phyloP scores from a whole-genome alignment of 768 basidiomycete species.

The Hygrophorus russula region DNA sequence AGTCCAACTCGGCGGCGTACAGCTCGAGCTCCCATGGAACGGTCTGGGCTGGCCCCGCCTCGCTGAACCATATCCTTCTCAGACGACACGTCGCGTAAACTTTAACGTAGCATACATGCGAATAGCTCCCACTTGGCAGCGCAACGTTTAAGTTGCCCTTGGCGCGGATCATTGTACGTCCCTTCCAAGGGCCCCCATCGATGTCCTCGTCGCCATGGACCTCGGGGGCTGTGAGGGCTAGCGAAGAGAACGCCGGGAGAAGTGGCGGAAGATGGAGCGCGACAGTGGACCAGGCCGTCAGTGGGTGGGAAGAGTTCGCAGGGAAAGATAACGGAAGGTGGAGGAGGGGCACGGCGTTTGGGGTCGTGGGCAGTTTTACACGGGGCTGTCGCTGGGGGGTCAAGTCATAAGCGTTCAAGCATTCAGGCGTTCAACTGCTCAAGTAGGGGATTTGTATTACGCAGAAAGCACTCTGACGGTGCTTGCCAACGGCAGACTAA shows the following conservation, averaged over 20 bases:
- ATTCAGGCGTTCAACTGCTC: slow-evolving; percentile 1
- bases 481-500: too few relatives aligned
- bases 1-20: slow-evolving; percentile 28
- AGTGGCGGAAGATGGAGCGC: slow-evolving; percentile 48
- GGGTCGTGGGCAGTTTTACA: slow-evolving; percentile 27
- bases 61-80: slow-evolving; percentile 67
- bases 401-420: slow-evolving; percentile 5
- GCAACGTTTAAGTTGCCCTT: too few relatives aligned
- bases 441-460: slow-evolving; percentile 1
- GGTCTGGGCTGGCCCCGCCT: slow-evolving; percentile 37
- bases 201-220: slow-evolving; percentile 11
- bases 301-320: slow-evolving; percentile 34
- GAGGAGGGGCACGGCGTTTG: slow-evolving; percentile 39
- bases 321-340: slow-evolving; percentile 67
- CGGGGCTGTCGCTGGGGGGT: slow-evolving; percentile 39
- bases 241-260: slow-evolving; percentile 49
- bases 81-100: slow-evolving; percentile 72
- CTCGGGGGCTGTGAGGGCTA: slow-evolving; percentile 21
- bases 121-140: slow-evolving; percentile 45
- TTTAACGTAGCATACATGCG: slow-evolving; percentile 61
- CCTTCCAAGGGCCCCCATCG: slow-evolving; percentile 2
- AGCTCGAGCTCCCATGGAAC: slow-evolving; percentile 72
- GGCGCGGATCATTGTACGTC: slow-evolving; percentile 7
- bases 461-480: too few relatives aligned
- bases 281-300: slow-evolving; percentile 65